phyloP scores from a whole-genome alignment of 2,329 filamentous ascomycete genomes.

The Talaromyces funiculosus region DNA sequence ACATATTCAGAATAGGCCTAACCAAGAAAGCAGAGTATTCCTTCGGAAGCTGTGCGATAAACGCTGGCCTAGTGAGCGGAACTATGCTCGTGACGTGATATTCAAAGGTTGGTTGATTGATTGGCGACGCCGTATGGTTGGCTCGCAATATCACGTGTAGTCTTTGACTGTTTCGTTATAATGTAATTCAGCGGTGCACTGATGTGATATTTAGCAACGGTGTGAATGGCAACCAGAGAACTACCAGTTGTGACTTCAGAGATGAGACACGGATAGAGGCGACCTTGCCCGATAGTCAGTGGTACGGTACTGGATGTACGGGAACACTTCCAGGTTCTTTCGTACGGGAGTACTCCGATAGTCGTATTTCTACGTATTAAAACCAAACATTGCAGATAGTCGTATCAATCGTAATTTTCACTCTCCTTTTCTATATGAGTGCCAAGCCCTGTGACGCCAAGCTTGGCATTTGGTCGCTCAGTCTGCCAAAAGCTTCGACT shows the following conservation, averaged over 20 bases:
- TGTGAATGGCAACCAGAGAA: background rate
- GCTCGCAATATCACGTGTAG: background rate
- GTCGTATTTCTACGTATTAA: background rate
- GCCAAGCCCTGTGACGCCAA: slow-evolving; percentile 3
- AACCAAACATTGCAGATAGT: background rate
- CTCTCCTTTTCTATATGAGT: background rate
- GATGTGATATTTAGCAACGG: background rate
- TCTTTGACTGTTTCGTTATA: background rate
- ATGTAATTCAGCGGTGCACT: background rate
- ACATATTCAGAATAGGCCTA: background rate
- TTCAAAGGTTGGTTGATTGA: background rate
- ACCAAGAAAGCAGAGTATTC: background rate
- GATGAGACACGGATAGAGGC: slow-evolving; percentile 9
- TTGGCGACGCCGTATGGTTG: background rate
- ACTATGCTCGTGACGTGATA: background rate
- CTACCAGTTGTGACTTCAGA: slow-evolving; percentile 3
- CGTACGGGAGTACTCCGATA: background rate
- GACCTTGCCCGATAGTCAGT: background rate
- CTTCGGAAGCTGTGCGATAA: background rate
- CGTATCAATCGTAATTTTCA: background rate
- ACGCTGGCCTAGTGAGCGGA: background rate
- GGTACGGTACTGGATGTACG: background rate
- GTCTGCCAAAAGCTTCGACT: slow-evolving; percentile 1
- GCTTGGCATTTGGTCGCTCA: background rate
- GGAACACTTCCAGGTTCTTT: background rate